A percentile compares a stretch with the other conserved stretches of the same genome.
Evolutionary conservation across 225 moss, liverwort and hornwort species (phyloP).

Genomic region (Antitrichia curtipendula): DNA sequence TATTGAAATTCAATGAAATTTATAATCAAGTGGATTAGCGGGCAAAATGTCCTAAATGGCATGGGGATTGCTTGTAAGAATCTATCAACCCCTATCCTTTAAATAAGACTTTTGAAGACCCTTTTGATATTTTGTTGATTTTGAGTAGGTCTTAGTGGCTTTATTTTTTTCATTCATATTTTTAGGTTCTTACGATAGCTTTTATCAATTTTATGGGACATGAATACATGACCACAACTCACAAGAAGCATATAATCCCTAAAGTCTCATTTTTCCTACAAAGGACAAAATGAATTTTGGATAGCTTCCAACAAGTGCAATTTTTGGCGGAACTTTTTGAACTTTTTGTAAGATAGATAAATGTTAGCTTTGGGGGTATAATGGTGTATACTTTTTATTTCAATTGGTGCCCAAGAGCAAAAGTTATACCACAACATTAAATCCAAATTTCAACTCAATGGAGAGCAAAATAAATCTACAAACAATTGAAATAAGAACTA

Average conservation of each 20-base stretch:
- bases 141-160: neutral
- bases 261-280: neutral
- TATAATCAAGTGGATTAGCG: neutral
- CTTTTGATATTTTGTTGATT: neutral
- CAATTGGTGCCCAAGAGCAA: rapidly evolving
- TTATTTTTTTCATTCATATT: neutral
- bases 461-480: too few species aligned
- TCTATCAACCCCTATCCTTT: neutral
- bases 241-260: neutral
- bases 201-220: too few species aligned
- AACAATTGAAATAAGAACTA: too few species aligned
- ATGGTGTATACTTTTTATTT: neutral
- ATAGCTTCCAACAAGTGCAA: neutral
- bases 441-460: too few species aligned
- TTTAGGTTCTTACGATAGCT: neutral
- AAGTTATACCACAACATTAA: too few species aligned
- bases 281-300: too few species aligned
- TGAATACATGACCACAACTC: neutral
- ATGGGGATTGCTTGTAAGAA: neutral
- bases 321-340: neutral
- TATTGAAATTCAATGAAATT: neutral
- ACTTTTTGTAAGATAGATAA: neutral
- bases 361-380: too few species aligned
- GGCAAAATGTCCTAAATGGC: neutral
- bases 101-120: neutral